phyloP scores from a whole-genome alignment of 108 stramenopile species.

The Tribonema minus region DNA sequence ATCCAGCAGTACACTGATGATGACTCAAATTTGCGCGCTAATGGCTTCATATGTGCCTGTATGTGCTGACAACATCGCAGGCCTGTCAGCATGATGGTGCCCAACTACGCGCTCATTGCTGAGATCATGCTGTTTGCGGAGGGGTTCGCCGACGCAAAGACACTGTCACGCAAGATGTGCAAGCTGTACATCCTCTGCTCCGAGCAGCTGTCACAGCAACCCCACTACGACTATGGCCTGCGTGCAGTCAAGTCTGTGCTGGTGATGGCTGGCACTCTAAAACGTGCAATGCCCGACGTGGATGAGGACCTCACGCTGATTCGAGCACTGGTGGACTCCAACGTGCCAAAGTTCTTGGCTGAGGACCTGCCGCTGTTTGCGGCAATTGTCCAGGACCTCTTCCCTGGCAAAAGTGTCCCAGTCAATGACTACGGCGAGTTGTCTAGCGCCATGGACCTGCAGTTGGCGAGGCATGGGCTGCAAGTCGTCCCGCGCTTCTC shows the following conservation, averaged over 20 bases:
- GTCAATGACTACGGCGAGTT: conserved; percentile 64
- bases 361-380: conserved; percentile 65
- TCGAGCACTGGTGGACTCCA: conserved; percentile 61
- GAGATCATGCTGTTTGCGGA: conserved; percentile 70
- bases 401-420: conserved; percentile 61
- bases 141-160: conserved; percentile 67
- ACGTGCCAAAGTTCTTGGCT: conserved; percentile 65
- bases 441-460: conserved; percentile 51
- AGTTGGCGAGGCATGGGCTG: conserved; percentile 52
- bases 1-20: too few relatives aligned
- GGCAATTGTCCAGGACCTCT: conserved; percentile 62
- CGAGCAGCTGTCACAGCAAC: conserved; percentile 67
- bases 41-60: too few relatives aligned
- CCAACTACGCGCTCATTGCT: conserved; percentile 65
- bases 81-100: conserved; percentile 69
- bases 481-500: conserved; percentile 60
- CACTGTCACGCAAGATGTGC: conserved; percentile 65
- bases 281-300: conserved; percentile 70
- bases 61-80: too few relatives aligned
- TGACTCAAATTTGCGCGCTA: too few relatives aligned
- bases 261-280: conserved; percentile 96
- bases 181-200: conserved; percentile 65
- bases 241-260: conserved; percentile 68
- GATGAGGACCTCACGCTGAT: conserved; percentile 62
- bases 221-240: conserved; percentile 67